Conservation (phyloP, 148 eudicot genomes). For the Rhododendron molle region DNA sequence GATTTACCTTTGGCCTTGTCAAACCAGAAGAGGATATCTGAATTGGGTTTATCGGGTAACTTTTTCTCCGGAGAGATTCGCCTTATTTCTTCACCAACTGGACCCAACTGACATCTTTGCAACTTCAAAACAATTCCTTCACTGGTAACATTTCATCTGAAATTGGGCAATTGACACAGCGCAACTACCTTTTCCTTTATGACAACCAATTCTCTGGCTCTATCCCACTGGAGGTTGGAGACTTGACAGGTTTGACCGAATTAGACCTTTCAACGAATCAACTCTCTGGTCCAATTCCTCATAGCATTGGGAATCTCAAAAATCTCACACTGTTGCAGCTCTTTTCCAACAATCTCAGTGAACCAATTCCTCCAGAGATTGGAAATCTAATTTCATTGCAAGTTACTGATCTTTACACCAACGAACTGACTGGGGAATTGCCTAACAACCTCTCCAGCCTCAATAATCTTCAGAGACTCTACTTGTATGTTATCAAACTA, state of each 20-base stretch:
- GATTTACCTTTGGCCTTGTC: conserved; percentile 52
- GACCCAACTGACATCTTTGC: too few relatives aligned
- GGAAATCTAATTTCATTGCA: conserved; percentile 47
- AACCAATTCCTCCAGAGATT: conserved; percentile 57
- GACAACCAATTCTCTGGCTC: conserved; percentile 34
- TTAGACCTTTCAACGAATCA: conserved; percentile 46
- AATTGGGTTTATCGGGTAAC: conserved; percentile 48
- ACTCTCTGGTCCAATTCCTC: conserved; percentile 49
- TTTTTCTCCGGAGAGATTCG: conserved; percentile 31
- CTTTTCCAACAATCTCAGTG: conserved; percentile 62
- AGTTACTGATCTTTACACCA: conserved; percentile 40
- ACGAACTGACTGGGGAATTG: conserved; percentile 60
- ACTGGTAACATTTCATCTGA: too few relatives aligned
- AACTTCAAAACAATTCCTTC: too few relatives aligned
- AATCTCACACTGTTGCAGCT: conserved; percentile 42
- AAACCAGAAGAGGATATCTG: conserved; percentile 34
- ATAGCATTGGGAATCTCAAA: conserved; percentile 43
- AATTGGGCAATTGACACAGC: too few relatives aligned
- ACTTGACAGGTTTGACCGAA: conserved; percentile 18
- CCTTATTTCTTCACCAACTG: too few relatives aligned
- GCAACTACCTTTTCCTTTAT: too few relatives aligned
- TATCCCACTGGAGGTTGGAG: conserved; percentile 50
- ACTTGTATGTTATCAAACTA: conserved; percentile 44
- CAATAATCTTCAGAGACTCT: conserved; percentile 29
- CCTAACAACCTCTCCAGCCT: conserved; percentile 55